Conservation (phyloP, 1,284 basidiomycete genomes). For the Sanghuangporus baumii region DNA sequence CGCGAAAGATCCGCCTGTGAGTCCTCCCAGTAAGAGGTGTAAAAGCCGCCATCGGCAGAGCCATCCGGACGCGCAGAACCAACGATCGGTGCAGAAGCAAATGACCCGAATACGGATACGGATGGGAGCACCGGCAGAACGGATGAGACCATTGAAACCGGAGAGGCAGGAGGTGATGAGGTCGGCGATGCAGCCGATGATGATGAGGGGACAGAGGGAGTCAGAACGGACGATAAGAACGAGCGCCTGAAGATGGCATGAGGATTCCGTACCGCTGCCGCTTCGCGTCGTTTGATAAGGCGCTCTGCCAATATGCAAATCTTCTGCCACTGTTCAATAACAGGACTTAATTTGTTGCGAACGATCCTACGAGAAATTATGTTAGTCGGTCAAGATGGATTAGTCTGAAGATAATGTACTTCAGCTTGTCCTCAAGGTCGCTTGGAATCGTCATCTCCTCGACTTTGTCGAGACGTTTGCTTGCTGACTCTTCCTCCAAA, state of each 20-base stretch:
- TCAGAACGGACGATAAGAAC: constrained; percentile 30
- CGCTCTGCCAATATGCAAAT: constrained; percentile 82
- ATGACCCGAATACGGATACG: constrained; percentile 22
- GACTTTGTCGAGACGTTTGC: constrained; percentile 73
- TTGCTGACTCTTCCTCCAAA: constrained; percentile 81
- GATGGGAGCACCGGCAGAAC: constrained; percentile 25
- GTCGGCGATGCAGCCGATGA: constrained; percentile 28
- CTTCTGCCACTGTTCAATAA: constrained; percentile 89
- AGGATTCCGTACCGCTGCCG: constrained; percentile 77
- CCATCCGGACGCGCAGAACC: constrained; percentile 19
- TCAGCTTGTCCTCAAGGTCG: constrained; percentile 85
- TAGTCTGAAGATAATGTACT: constrained; percentile 38
- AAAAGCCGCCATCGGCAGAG: constrained; percentile 17
- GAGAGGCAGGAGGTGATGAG: constrained; percentile 24
- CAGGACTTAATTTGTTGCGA: constrained; percentile 59
- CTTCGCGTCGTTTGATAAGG: constrained; percentile 79
- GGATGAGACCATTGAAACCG: constrained; percentile 24
- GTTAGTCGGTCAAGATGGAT: constrained; percentile 3
- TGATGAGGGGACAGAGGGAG: constrained; percentile 28
- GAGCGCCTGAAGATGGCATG: constrained; percentile 50
- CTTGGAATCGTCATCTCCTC: constrained; percentile 91
- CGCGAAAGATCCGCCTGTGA: constrained; percentile 75
- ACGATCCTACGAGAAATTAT: constrained; percentile 45
- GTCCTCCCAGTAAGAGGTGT: constrained; percentile 16
- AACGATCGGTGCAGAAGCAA: constrained; percentile 18